These are phyloP conservation scores for Aleurites moluccanus DNA, from an alignment of 441 rosid genomes.

Conservation along the genomic window DNA sequence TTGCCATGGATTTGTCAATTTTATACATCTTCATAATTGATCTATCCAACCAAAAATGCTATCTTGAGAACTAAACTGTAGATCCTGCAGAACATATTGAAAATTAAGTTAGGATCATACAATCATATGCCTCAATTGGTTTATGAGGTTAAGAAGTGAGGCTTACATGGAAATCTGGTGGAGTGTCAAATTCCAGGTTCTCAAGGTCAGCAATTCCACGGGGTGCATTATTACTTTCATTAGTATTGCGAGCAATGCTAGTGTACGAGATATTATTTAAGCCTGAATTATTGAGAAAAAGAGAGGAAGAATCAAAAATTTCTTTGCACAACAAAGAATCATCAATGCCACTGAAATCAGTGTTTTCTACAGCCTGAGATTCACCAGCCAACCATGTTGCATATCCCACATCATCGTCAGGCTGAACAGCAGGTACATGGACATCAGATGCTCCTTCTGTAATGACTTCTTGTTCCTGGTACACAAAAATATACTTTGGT, in stretches of 20 bases:
- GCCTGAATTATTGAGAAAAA: slow-evolving; percentile 28
- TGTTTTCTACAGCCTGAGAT: slow-evolving; percentile 55
- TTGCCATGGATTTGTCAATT: slow-evolving; percentile 7
- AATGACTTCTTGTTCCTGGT: slow-evolving; percentile 39
- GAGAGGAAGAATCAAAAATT: slow-evolving; percentile 38
- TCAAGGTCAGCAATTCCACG: slow-evolving; percentile 56
- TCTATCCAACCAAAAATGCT: slow-evolving; percentile 67
- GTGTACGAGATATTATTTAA: slow-evolving; percentile 24
- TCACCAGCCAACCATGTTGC: slow-evolving; percentile 58
- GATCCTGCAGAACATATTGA: slow-evolving; percentile 41
- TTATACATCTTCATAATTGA: slow-evolving; percentile 32
- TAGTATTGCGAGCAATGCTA: slow-evolving; percentile 6
- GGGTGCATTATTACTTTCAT: slow-evolving; percentile 21
- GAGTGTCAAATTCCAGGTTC: slow-evolving; percentile 66
- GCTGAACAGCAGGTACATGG: slow-evolving; percentile 18
- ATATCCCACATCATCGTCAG: slow-evolving; percentile 29
- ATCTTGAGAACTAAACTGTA: slow-evolving; percentile 75
- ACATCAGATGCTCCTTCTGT: slow-evolving; percentile 32
- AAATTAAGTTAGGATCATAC: neutral
- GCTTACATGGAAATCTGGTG: slow-evolving; percentile 74
- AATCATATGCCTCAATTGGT: neutral
- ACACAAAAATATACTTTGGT: slow-evolving; percentile 14
- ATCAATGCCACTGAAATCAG: slow-evolving; percentile 39
- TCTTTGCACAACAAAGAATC: slow-evolving; percentile 55
- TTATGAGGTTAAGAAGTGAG: slow-evolving; percentile 7